These are phyloP conservation scores for Aspergillus puulaauensis DNA, from an alignment of 2,329 filamentous ascomycete genomes.

Conservation along the genomic window DNA sequence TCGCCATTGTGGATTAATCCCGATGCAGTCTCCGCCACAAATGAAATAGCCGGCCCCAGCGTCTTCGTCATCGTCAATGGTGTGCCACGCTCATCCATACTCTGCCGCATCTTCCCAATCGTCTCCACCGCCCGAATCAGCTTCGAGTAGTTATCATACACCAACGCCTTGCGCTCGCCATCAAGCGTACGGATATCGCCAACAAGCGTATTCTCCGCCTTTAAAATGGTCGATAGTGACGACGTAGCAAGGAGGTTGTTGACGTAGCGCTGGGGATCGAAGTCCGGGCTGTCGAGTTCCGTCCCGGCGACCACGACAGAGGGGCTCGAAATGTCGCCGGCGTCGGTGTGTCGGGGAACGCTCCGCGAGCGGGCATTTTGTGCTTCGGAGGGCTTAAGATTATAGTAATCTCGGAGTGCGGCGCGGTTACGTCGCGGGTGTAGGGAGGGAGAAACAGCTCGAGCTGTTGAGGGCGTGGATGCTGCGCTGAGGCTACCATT, in stretches of 20 bases:
- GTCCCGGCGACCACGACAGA: slow-evolving; percentile 31
- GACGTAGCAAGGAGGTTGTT: slow-evolving; percentile 42
- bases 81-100: slow-evolving; percentile 47
- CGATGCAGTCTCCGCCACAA: slow-evolving; percentile 45
- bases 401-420: slow-evolving; percentile 93
- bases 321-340: slow-evolving; percentile 40
- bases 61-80: slow-evolving; percentile 49
- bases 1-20: slow-evolving; percentile 41
- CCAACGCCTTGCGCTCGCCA: slow-evolving; percentile 92
- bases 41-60: slow-evolving; percentile 41
- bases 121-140: slow-evolving; percentile 95
- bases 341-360: slow-evolving; percentile 42
- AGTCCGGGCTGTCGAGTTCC: slow-evolving; percentile 72
- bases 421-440: slow-evolving; percentile 68
- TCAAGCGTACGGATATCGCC: slow-evolving; percentile 83
- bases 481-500: slow-evolving; percentile 45
- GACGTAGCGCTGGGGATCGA: slow-evolving; percentile 65
- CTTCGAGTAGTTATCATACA: slow-evolving; percentile 98
- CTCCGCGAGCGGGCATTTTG: slow-evolving; percentile 35
- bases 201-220: slow-evolving; percentile 47
- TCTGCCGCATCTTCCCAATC: slow-evolving; percentile 67
- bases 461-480: slow-evolving; percentile 41
- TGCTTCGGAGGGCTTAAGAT: slow-evolving; percentile 60
- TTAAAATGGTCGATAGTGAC: slow-evolving; percentile 43
- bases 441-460: slow-evolving; percentile 37